These are phyloP conservation scores for Aureobasidium mangrovei DNA, from an alignment of 2,329 filamentous ascomycete species.

Conservation along the genomic window DNA sequence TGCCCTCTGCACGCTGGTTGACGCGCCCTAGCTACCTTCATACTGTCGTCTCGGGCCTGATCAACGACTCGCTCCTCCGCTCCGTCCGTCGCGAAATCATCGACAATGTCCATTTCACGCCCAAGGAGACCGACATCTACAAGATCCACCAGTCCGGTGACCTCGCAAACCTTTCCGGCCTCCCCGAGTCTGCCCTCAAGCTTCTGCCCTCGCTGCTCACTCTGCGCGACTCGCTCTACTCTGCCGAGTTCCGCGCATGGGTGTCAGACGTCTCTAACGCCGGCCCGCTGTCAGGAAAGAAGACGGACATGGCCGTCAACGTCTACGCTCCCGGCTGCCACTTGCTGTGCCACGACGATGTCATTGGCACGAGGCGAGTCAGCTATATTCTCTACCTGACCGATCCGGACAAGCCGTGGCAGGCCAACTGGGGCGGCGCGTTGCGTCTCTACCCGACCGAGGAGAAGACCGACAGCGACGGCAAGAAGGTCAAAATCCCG, in stretches of 20 bases:
- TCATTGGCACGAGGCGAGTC: constrained; percentile 90
- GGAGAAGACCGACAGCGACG: constrained; percentile 52
- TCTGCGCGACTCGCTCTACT: constrained; percentile 93
- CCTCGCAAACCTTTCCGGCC: constrained; percentile 88
- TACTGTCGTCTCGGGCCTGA: constrained; percentile 73
- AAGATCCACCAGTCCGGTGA: constrained; percentile 99
- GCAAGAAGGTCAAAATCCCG: constrained; percentile 68
- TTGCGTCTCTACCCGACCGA: constrained; percentile 74
- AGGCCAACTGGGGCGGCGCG: constrained; percentile 85
- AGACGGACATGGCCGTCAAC: constrained; percentile 99
- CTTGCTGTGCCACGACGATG: constrained; percentile 93
- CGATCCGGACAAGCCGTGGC: constrained; percentile 84
- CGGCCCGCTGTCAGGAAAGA: constrained; percentile 78
- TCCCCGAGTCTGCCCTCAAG: constrained; percentile 75
- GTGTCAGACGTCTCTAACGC: constrained; percentile 77
- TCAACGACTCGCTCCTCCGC: constrained; percentile 74
- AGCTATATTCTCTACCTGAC: constrained; percentile 97
- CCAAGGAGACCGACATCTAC: constrained; percentile 99
- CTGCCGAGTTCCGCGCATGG: constrained; percentile 78
- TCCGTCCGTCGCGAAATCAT: constrained; percentile 78
- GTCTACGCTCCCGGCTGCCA: constrained; percentile 96
- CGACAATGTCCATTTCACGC: constrained; percentile 86
- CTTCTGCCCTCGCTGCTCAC: constrained; percentile 83
- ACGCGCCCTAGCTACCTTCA: constrained; percentile 63
- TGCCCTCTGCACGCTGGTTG: background rate